These are phyloP conservation scores for Trichoderma gracile DNA, from an alignment of 2,329 filamentous ascomycete species.

Conservation along the genomic window DNA sequence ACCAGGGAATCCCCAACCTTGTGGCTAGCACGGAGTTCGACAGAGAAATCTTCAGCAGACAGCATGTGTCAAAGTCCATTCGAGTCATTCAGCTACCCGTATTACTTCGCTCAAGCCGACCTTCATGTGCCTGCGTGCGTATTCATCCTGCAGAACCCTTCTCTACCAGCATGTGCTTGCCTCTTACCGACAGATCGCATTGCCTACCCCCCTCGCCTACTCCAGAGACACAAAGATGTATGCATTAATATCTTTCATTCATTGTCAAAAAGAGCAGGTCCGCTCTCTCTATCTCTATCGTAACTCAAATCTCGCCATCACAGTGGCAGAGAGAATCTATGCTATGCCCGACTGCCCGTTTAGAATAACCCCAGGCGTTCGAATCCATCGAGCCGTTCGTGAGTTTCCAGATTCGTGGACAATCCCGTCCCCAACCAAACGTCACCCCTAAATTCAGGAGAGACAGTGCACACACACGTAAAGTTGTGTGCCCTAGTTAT, in stretches of 20 bases:
- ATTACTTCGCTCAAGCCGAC: too few species aligned
- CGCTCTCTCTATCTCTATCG: conserved; percentile 25
- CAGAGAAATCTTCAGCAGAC: not conserved
- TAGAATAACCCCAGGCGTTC: conserved; percentile 17
- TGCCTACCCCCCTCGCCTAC: too few species aligned
- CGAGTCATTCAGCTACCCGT: too few species aligned
- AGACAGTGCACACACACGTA: conserved; percentile 31
- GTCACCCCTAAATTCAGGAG: conserved; percentile 32
- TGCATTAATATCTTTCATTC: not conserved
- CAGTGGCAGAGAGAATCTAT: conserved; percentile 22
- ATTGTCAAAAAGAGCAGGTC: conserved; percentile 12
- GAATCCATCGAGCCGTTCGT: conserved; percentile 14
- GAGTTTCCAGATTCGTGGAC: conserved; percentile 31
- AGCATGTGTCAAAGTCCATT: not conserved
- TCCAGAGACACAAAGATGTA: too few species aligned
- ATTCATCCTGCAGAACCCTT: too few species aligned
- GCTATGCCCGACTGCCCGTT: conserved; percentile 22
- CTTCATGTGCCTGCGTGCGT: too few species aligned
- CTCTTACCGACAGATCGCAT: too few species aligned
- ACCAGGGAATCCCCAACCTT: too few species aligned
- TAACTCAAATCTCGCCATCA: conserved; percentile 3
- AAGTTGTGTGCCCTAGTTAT: conserved; percentile 24
- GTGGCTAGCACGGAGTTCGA: too few species aligned
- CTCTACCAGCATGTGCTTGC: too few species aligned
- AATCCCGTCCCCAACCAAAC: conserved; percentile 31